Evolutionary conservation across 306 rosid species (phyloP), one percentile per base, ranked within the genome.

Genomic region (Cucumis cinereus): DNA sequence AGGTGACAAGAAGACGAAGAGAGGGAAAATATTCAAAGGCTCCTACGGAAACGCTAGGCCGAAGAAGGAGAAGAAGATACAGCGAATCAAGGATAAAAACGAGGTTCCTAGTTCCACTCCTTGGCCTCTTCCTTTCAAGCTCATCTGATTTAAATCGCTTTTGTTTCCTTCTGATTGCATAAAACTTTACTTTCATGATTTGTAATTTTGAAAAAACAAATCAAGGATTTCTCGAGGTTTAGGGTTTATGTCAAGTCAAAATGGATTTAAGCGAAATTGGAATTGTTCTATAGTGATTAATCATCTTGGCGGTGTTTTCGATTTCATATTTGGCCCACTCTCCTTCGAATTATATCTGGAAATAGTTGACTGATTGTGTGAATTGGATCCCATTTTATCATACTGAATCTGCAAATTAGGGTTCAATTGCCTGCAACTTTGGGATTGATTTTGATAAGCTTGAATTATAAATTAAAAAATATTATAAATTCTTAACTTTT

Each of bases 41-140:
- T 91, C 99, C 54, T 94, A 58, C 76, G 96, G 95, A 0, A 94
- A 91, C 78, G 14, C 93, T 16, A 79, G 93, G 79, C 96, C 99
- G 3, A 90, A 89, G 86, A 94, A 80, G 83, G 98, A 94, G 83
- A 90, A 91, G 83, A 92, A 45, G 97, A 94, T 94, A 0, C 93
- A 94, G 80, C 96, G 96, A 62, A 86, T 94, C 63, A 92, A 94
- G 85, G 97, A 90, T 81, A 90, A 84, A 86, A 90, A 88, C 49
- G 98, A 93, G 89, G 96, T 93, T 58, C 96, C 97, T 83, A 88
- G 93, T 89, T 91, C 97, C 9, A 88, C 98, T 77, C 98, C 98
- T 79, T 93, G 98, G 98, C 98, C 98, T 80, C 97, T 93, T 59
- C 94, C 98, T 41, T 91, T 93, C 89, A 93, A 93, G 88, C 97